Evolutionary conservation across 1,284 basidiomycete genomes (phyloP), one percentile per base, ranked within the genome.

Genomic region (Microbotryum intermedium): DNA sequence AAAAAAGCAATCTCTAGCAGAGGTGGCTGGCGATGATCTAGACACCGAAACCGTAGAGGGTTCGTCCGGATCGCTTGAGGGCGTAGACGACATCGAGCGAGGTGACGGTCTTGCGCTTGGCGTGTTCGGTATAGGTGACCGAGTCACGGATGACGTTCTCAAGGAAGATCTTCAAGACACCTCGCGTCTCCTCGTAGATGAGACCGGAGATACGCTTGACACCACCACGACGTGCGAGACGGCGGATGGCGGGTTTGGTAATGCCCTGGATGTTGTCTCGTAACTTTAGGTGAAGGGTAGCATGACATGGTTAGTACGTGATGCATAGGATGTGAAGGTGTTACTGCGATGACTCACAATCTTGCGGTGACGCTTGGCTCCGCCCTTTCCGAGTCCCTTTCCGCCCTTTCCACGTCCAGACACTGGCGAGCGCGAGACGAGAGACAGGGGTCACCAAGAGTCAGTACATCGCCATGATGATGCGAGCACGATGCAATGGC

Each of bases 161-260:
- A 55, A 85, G 78, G 79, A 85, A 85, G 73, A 86, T 84, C 78
- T 86, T 87, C 72, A 90, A 80, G 55, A 88, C 85, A 77, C 86
- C 83, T 68, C 90, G 87, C 61, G 88, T 91, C 83, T 92, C 90
- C 77, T 92, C 88, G 77, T 92, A 92, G 78, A 92, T 90, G 69
- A 90, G 82, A 74, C 87, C 88, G 57, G 88, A 90, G 76, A 90
- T 90, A 86, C 88, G 88, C 81, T 92, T 91, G 74, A 91, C 89
- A 85, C 89, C 89, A 74, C 90, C 91, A 82, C 90, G 86, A 76
- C 90, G 88, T 50, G 90, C 90, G 66, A 94, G 86, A 80, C 90
- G 88, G 72, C 90, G 87, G 76, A 93, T 91, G 70, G 89, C 88
- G 70, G 87, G 88, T 81, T 90, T 91, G 72, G 87, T 90, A 74